Base-by-base conservation (phyloP, 306 rosid genomes). In the Amphicarpaea edgeworthii region DNA sequence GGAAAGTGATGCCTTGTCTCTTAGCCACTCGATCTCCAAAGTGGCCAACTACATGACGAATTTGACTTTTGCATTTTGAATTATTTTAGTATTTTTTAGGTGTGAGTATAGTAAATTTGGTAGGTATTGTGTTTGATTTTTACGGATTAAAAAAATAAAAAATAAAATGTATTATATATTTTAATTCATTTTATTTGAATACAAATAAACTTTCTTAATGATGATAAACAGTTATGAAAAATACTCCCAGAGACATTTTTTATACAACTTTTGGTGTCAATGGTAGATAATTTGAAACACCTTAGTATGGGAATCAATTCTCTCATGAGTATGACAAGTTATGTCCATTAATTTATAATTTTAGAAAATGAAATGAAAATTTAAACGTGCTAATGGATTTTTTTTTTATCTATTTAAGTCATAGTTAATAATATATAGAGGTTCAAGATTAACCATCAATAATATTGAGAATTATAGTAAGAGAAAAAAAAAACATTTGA, bases 1-100 rank as follows among this genome's bases (percentile, higher is more conserved):
- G 61, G 75, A 65, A 72, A 79, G 79, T 26, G 73, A 53, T 64
- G 58, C 38, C 20, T 72, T 79, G 78, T 53, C 61, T 42, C 26
- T 12, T 63, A 1, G 58, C 34, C 28, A 24, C 3, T 66, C 30
- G 2, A 30, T 24, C 40, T 34, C 40, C 40, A 34, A 3, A 51
- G 49, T 54, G 38, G 23, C 37, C 38, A 12, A 38, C 54, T 28
- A 54, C 49, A 12, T 9, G 43, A 17, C 23, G 2, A 30, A 60
- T 37, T 59, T 34, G 17, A 58, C 41, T 58, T 60, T 7, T 57
- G 63, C n/a, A 7, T n/a, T 30, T 61, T n/a, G 3, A 34, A 61
- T 0, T 1, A 6, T 34, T 16, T 34, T n/a, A 3, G 16, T 26
- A 20, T 2, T 20, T 58, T 59, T 51, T 51, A 6, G 32, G 32